Conservation (phyloP, 2,329 filamentous ascomycete species). For the Aspergillus piperis region DNA sequence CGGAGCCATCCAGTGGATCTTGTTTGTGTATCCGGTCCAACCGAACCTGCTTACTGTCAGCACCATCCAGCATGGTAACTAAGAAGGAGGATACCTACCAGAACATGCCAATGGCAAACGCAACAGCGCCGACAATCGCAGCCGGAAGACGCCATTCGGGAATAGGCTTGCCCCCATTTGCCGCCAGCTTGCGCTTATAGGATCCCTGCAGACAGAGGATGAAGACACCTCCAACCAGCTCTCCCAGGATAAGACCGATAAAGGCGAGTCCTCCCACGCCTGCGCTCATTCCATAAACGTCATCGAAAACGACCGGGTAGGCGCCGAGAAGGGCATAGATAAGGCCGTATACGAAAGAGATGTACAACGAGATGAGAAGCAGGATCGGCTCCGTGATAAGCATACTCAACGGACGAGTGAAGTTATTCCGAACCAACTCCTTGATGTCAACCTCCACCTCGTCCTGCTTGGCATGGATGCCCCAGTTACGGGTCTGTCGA, state of each 20-base stretch:
- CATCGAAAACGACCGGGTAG: slow-evolving; percentile 36
- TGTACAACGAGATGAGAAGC: slow-evolving; percentile 34
- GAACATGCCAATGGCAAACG: slow-evolving; percentile 40
- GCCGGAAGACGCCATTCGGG: slow-evolving; percentile 40
- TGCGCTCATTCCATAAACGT: slow-evolving; percentile 33
- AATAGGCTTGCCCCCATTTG: slow-evolving; percentile 32
- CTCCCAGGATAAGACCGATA: slow-evolving; percentile 36
- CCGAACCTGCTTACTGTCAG: slow-evolving; percentile 26
- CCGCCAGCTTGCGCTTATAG: slow-evolving; percentile 35
- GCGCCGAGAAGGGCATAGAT: slow-evolving; percentile 37
- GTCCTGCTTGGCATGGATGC: slow-evolving; percentile 58
- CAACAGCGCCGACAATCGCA: slow-evolving; percentile 33
- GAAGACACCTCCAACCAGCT: slow-evolving; percentile 31
- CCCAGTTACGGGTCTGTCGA: slow-evolving; percentile 60
- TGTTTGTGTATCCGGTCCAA: slow-evolving; percentile 36
- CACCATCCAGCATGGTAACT: neutral
- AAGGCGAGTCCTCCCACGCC: slow-evolving; percentile 35
- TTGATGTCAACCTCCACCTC: slow-evolving; percentile 55
- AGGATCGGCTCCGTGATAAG: slow-evolving; percentile 46
- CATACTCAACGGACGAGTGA: slow-evolving; percentile 45
- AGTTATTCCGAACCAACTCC: slow-evolving; percentile 52
- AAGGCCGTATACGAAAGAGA: slow-evolving; percentile 37
- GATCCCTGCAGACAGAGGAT: slow-evolving; percentile 31
- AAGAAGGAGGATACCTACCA: slow-evolving; percentile 25
- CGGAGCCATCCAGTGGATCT: slow-evolving; percentile 39